Evolutionary conservation across 768 basidiomycete species (phyloP), one percentile per base, ranked within the genome.

Genomic region (Tulasnella sp.): DNA sequence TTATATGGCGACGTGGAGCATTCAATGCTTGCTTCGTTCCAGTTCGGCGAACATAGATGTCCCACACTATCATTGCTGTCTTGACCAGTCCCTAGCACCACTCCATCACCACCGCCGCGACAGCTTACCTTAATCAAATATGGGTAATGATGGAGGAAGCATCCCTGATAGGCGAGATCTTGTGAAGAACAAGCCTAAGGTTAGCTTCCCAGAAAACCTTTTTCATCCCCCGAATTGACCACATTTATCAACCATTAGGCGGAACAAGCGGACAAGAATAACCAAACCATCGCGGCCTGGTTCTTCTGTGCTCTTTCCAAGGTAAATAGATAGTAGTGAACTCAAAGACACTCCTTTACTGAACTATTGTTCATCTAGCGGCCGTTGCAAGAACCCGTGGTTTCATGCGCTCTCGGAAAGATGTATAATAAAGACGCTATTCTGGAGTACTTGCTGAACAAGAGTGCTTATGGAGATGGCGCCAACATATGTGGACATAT

Each of bases 401-500:
- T 97, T 0, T 85, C 93, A 0, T 95, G 92, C 72, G 84, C 84
- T 0, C 77, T 97, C 0, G 96, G 96, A 10, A 95, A 94, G 70
- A 75, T 99, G 0, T 98, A 97, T 70, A 99, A 97, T 73, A 96
- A 95, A 68, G 95, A 95, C 66, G 82, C 94, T 0, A 76, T 99
- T 26, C 80, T 99, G 42, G 90, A 96, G 70, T 95, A 84, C 71
- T 76, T 97, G 30, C 73, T 98, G 15, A 88, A 95, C 70, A 83
- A 81, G 65, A 73, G 80, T 3, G 77, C 83, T 2, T 94, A 92
- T 69, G 91, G 94, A 4, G 96, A 98, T 64, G 94, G 92, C 0
- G 85, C 86, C 64, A 79, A 81, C 62, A 94, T 96, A 67, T 97
- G 94, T 68, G 88, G 93, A 2, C 90, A 98, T 72, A 84, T 98